Evolutionary conservation across 805 yeast species (phyloP).

Genomic region (Danielozyma ontarioensis): DNA sequence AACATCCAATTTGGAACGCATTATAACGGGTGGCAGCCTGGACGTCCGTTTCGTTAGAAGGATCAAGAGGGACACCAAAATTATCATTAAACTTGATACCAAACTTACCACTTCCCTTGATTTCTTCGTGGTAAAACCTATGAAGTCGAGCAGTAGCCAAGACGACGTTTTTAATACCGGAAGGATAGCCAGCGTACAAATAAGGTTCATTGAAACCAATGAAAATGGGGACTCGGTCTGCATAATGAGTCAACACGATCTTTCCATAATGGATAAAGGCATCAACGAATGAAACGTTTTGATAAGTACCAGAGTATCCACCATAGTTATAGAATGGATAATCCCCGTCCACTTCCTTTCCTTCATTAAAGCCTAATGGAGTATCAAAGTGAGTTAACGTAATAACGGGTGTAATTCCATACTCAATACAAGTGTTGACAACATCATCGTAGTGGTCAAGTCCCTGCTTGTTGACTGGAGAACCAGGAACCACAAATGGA

Average conservation of each 20-base stretch:
- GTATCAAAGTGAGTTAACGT: slow-evolving; percentile 32
- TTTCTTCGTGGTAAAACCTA: slow-evolving; percentile 18
- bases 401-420: slow-evolving; percentile 20
- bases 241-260: slow-evolving; percentile 22
- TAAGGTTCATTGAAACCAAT: slow-evolving; percentile 29
- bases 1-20: slow-evolving; percentile 19
- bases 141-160: slow-evolving; percentile 19
- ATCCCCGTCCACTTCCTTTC: slow-evolving; percentile 1
- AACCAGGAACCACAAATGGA: slow-evolving; percentile 23
- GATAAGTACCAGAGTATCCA: slow-evolving; percentile 23
- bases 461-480: slow-evolving; percentile 24
- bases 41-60: slow-evolving; percentile 14
- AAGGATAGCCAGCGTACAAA: slow-evolving; percentile 12
- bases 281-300: slow-evolving; percentile 18
- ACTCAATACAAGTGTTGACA: slow-evolving; percentile 13
- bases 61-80: slow-evolving; percentile 21
- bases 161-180: slow-evolving; percentile 17
- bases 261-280: slow-evolving; percentile 28
- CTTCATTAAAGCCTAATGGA: slow-evolving; percentile 13
- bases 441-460: slow-evolving; percentile 20
- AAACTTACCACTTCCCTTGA: slow-evolving; percentile 16
- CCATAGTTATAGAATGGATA: slow-evolving; percentile 12
- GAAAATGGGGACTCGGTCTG: slow-evolving; percentile 25
- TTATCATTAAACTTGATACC: slow-evolving; percentile 22
- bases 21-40: slow-evolving; percentile 20